Percentiles rank a stretch among this genome's conserved stretches.
These are phyloP conservation scores for Diddensiella caesifluorescens DNA, from an alignment of 805 yeast genomes.

Conservation along the genomic window DNA sequence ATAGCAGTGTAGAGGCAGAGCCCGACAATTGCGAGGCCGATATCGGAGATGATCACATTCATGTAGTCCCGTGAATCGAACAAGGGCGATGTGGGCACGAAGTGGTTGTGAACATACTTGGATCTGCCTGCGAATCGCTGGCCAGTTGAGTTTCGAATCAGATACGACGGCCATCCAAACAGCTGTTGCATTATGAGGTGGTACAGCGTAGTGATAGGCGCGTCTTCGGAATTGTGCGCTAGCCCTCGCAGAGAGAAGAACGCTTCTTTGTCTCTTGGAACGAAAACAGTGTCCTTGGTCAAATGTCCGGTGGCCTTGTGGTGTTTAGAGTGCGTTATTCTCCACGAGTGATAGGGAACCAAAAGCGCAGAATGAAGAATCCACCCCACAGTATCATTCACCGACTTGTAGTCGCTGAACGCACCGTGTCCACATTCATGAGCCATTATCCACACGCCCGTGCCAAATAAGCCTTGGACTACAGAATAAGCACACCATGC, in stretches of 20 bases:
- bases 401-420: conserved; percentile 63
- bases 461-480: conserved; percentile 59
- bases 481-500: conserved; percentile 56
- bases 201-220: conserved; percentile 61
- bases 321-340: conserved; percentile 76
- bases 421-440: conserved; percentile 93
- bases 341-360: conserved; percentile 89
- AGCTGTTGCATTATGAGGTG: conserved; percentile 60
- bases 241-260: conserved; percentile 40
- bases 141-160: conserved; percentile 70
- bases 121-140: conserved; percentile 52
- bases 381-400: conserved; percentile 82
- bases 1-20: conserved; percentile 55
- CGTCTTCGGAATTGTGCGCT: conserved; percentile 60
- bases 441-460: conserved; percentile 81
- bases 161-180: conserved; percentile 70
- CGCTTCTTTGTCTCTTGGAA: conserved; percentile 62
- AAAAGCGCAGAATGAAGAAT: conserved; percentile 67
- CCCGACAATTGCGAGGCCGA: conserved; percentile 57
- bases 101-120: conserved; percentile 55
- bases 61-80: conserved; percentile 69
- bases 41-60: conserved; percentile 65
- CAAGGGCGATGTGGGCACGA: conserved; percentile 65
- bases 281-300: conserved; percentile 78
- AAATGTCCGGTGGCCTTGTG: conserved; percentile 87